Evolutionary conservation across 106 monocot species (phyloP), one percentile per base, ranked within the genome.

Genomic region (Acorus gramineus): DNA sequence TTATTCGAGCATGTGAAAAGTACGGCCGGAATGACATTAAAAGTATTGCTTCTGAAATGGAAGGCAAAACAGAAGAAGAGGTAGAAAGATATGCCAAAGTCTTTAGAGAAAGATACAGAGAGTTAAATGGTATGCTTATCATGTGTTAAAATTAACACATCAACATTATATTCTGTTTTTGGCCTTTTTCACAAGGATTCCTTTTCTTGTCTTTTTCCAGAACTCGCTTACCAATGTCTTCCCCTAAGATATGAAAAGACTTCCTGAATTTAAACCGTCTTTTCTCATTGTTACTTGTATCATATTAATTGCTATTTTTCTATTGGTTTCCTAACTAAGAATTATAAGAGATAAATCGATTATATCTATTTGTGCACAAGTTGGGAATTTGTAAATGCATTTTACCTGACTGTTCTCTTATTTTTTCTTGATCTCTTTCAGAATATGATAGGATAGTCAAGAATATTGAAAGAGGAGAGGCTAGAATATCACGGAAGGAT

Each of bases 391-490:
- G 28, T 28, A 28, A 28, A 28, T 28, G 28, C 28, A 28, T 28
- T 28, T 28, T 28, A 28, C 28, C 28, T 1, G 28, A 28, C 28
- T 28, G 28, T 28, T 28, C 28, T 56, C 11, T 10, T 52, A 42
- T 57, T 66, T 4, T 57, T 46, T 3, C 64, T 59, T 44, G 2
- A 50, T 10, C 66, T 12, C 14, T 45, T 56, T 49, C 71, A 95
- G 95, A 95, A 56, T 95, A 87, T 84, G 95, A 95, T 50, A 74
- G 95, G 57, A 95, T 90, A 65, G 85, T 95, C 5, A 95, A 95
- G 67, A 95, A 80, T 7, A 95, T 95, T 80, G 95, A 95, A 80
- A 86, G 84, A 78, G 95, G 95, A 57, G 95, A 95, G 69, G 95
- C 90, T 52, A 82, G 95, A 56, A 90, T 95, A 1, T 76, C 84